Percentiles rank a stretch among this genome's conserved stretches.
Conservation (phyloP, 768 basidiomycete species). For the Boletus sp. region DNA sequence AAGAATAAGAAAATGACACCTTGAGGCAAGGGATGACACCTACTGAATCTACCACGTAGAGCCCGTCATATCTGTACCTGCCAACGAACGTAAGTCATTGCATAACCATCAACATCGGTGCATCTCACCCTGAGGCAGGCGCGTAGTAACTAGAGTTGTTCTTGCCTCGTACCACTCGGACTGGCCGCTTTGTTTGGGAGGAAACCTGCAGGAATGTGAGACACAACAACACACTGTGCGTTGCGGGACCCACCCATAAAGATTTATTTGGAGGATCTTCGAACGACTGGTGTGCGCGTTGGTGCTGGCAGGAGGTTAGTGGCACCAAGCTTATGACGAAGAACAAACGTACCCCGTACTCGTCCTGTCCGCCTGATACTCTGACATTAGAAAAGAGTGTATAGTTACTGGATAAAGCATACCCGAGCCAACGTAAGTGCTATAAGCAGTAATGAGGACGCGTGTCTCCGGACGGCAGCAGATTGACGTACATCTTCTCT, state of each 20-base stretch:
- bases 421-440: slow-evolving; percentile 35
- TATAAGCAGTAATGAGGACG: slow-evolving; percentile 12
- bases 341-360: slow-evolving; percentile 9
- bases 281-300: slow-evolving; percentile 24
- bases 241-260: slow-evolving; percentile 10
- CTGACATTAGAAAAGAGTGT: not conserved
- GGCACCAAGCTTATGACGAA: not conserved
- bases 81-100: not conserved
- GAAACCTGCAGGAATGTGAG: slow-evolving; percentile 27
- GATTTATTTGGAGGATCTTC: slow-evolving; percentile 19
- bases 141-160: slow-evolving; percentile 15
- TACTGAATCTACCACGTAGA: slow-evolving; percentile 29
- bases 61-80: slow-evolving; percentile 33
- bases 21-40: not conserved
- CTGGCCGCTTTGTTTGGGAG: slow-evolving; percentile 25
- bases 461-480: not conserved
- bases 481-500: slow-evolving; percentile 33
- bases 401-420: not conserved
- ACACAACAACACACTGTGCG: not conserved
- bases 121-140: slow-evolving; percentile 21
- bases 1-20: slow-evolving; percentile 2
- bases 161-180: slow-evolving; percentile 38
- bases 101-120: not conserved
- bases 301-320: slow-evolving; percentile 15
- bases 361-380: slow-evolving; percentile 24